Conservation (phyloP, 140 eudicot genomes). For the Cichorium intybus region DNA sequence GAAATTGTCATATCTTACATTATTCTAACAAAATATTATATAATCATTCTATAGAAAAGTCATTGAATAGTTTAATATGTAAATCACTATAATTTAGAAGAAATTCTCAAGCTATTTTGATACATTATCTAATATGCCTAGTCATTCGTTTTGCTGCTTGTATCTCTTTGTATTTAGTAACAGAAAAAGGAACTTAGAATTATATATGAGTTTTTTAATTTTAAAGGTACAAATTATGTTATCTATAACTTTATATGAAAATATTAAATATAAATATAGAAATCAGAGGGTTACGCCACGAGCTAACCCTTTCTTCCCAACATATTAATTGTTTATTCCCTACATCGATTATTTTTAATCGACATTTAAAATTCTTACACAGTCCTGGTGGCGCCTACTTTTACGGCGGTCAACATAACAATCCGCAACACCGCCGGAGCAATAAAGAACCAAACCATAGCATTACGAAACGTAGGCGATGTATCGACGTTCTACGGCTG, state of each 20-base stretch:
- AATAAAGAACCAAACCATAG: conserved; percentile 76
- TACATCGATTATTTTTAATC: neutral
- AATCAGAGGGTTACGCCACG: neutral
- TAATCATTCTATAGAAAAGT: neutral
- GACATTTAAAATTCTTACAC: conserved; percentile 13
- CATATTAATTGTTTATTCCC: neutral
- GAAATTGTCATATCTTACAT: neutral
- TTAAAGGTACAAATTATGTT: neutral
- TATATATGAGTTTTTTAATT: neutral
- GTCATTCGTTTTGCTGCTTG: neutral
- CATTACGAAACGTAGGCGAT: conserved; percentile 73
- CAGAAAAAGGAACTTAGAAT: neutral
- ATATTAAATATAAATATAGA: neutral
- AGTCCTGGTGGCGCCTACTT: conserved; percentile 59
- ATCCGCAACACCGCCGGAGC: conserved; percentile 90
- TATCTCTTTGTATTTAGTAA: neutral
- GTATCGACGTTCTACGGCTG: conserved; percentile 69
- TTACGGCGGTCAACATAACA: conserved; percentile 62
- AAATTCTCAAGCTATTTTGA: neutral
- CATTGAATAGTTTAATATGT: neutral
- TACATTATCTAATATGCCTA: neutral
- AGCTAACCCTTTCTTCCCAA: no score
- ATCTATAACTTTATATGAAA: no score
- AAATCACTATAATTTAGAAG: neutral
- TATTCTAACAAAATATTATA: neutral